A percentile compares a stretch with the other conserved stretches of the same genome.
phyloP scores from a whole-genome alignment of 2,329 filamentous ascomycete species.

The Sordariomycetes sp. region DNA sequence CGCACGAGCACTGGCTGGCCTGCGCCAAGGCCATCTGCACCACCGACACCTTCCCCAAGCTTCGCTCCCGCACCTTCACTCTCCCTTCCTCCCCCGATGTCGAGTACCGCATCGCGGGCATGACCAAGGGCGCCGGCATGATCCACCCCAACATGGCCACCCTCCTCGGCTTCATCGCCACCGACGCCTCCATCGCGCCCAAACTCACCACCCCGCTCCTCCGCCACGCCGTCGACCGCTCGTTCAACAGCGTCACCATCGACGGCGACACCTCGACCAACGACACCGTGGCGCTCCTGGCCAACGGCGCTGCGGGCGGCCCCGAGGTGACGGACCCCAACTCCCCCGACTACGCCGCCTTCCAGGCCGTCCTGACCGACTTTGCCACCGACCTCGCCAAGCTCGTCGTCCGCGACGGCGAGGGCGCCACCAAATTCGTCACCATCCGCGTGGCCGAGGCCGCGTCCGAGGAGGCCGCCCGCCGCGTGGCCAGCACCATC shows the following conservation, averaged over 20 bases:
- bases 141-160: slow-evolving; percentile 99
- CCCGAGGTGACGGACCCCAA: slow-evolving; percentile 43
- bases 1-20: slow-evolving; percentile 77
- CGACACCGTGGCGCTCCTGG: slow-evolving; percentile 88
- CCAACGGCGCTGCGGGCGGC: slow-evolving; percentile 84
- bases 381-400: slow-evolving; percentile 82
- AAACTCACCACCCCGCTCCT: slow-evolving; percentile 59
- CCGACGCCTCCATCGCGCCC: slow-evolving; percentile 72
- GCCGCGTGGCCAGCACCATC: slow-evolving; percentile 76
- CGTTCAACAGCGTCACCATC: slow-evolving; percentile 94
- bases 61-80: slow-evolving; percentile 73
- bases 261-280: slow-evolving; percentile 98
- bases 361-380: slow-evolving; percentile 59
- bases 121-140: slow-evolving; percentile 98
- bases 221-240: slow-evolving; percentile 63
- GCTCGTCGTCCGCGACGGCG: slow-evolving; percentile 89
- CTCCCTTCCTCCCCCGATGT: slow-evolving; percentile 68
- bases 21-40: slow-evolving; percentile 92
- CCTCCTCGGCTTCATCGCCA: slow-evolving; percentile 81
- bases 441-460: slow-evolving; percentile 77
- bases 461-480: slow-evolving; percentile 57
- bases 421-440: slow-evolving; percentile 97
- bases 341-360: slow-evolving; percentile 55
- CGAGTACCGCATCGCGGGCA: slow-evolving; percentile 79
- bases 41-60: slow-evolving; percentile 96